Evolutionary conservation across 1,139 yeast genomes (phyloP).

Genomic region (Scheffersomyces insectosa): DNA sequence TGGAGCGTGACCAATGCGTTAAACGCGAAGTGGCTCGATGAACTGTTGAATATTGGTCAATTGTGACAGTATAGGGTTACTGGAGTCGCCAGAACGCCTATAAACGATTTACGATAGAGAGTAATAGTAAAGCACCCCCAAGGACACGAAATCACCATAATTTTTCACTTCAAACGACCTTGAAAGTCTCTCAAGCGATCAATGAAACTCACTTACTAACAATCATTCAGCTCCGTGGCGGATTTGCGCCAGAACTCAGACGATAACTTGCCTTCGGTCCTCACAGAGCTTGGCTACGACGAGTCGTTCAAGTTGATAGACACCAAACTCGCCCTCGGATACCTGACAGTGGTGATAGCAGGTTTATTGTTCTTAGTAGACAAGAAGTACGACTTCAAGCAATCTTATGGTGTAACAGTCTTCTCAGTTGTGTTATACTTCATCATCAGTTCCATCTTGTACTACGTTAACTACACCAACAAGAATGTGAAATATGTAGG

Average conservation of each 20-base stretch:
- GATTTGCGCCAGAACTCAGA: conserved; percentile 53
- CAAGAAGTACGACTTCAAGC: conserved; percentile 53
- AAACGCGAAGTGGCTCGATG: no score
- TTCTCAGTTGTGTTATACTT: conserved; percentile 54
- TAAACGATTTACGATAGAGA: no score
- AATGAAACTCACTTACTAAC: background rate
- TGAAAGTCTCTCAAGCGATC: no score
- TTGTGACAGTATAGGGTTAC: no score
- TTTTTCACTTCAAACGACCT: no score
- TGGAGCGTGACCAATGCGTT: no score
- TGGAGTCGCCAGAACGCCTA: no score
- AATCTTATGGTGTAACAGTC: conserved; percentile 33
- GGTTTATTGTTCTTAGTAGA: conserved; percentile 68
- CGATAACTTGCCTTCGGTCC: conserved; percentile 45
- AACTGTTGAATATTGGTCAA: no score
- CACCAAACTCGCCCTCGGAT: conserved; percentile 68
- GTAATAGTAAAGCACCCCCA: no score
- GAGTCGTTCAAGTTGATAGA: conserved; percentile 63
- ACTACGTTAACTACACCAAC: conserved; percentile 51
- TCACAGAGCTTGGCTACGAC: conserved; percentile 59
- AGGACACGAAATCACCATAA: no score
- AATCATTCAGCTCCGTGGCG: conserved; percentile 32
- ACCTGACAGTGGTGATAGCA: conserved; percentile 63
- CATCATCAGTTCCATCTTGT: conserved; percentile 47
- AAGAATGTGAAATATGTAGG: conserved; percentile 67